Conservation (phyloP, 2,329 filamentous ascomycete species). For the Colletotrichum lupini region DNA sequence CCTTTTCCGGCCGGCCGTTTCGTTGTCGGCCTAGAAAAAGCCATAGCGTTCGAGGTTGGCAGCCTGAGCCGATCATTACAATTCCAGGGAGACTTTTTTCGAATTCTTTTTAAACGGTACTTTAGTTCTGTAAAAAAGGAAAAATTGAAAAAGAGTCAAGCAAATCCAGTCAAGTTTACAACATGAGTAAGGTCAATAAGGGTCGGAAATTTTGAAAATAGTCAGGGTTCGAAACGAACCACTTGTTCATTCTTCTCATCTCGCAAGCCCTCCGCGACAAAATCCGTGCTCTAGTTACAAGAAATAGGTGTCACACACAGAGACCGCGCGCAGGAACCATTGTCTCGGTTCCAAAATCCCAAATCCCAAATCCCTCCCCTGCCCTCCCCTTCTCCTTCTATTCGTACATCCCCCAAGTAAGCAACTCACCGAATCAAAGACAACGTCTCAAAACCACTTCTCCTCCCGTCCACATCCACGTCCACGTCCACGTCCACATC, state of each 20-base stretch:
- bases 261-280: background rate
- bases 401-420: background rate
- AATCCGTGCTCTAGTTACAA: background rate
- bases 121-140: background rate
- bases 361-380: background rate
- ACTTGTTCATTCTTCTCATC: background rate
- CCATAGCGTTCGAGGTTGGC: background rate
- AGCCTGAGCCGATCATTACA: background rate
- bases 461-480: no score
- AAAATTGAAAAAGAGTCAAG: background rate
- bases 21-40: background rate
- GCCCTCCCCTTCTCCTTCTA: background rate
- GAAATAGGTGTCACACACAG: background rate
- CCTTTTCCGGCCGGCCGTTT: background rate
- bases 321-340: background rate
- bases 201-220: background rate
- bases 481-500: no score
- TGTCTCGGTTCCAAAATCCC: background rate
- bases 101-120: background rate
- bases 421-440: background rate
- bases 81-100: background rate
- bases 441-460: background rate
- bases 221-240: background rate
- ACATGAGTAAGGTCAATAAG: background rate
- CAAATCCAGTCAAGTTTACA: background rate